Evolutionary conservation across 176 grass and related monocot species (phyloP), one percentile per base, ranked within the genome.

Genomic region (Oryza punctata): DNA sequence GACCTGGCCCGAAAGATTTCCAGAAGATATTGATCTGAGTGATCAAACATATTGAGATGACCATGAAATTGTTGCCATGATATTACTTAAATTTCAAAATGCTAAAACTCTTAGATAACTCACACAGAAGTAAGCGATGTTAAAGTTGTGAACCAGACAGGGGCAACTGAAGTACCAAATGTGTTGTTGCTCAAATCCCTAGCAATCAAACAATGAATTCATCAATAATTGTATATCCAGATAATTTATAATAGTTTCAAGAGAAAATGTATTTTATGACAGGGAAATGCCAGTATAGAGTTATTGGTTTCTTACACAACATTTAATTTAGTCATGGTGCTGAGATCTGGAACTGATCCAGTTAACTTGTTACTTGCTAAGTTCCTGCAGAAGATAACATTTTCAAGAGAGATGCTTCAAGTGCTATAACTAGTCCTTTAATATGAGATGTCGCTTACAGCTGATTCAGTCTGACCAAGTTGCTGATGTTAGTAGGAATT

Each of bases 131-230:
- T 86, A 67, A 97, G 90, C 61, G 72, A 52, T 69, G 69, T 25
- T 66, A 92, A 63, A 73, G 69, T 87, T 14, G 66, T 57, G 73
- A 97, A 83, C 92, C 94, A 97, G 54, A 47, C 10, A 33, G 94
- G 92, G 84, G 86, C 61, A 81, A 45, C 52, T 65, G 85, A 92
- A 10, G 70, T 76, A 69, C 72, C 57, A 67, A 97, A 97, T 52
- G 70, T 77, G 72, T 92, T 97, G 76, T 97, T 97, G 88, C 94
- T 97, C 47, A 94, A 90, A 81, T 94, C 88, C 35, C 94, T 97
- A 72, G n/a, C 18, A 24, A 57, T 72, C 29, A 63, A 66, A 76
- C 33, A 13, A 49, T 45, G 32, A 65, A 82, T 59, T 49, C 27
- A 82, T 65, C 35, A 76, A 25, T 33, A 73, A 35, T 49, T 28